phyloP scores from a whole-genome alignment of 352 stramenopile genomes.

The Plasmopara viticola region DNA sequence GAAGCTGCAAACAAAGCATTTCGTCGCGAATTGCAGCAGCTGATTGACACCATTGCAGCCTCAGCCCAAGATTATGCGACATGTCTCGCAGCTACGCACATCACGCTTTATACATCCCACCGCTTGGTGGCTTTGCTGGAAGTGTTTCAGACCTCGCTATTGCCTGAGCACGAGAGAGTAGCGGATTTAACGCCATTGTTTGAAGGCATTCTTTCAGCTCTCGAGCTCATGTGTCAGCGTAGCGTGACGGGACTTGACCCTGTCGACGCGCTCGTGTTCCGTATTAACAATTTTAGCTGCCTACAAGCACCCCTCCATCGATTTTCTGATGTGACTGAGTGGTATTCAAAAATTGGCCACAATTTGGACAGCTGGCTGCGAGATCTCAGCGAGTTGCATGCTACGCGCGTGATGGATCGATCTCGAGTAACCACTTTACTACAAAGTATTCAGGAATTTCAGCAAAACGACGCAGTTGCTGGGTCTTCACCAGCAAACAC shows the following conservation, averaged over 20 bases:
- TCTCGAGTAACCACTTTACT: constrained; percentile 34
- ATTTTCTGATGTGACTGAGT: constrained; percentile 40
- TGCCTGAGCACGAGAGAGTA: constrained; percentile 46
- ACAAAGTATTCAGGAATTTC: constrained; percentile 31
- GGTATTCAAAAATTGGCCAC: constrained; percentile 24
- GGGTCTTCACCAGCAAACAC: constrained; percentile 11
- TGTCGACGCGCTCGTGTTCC: constrained; percentile 56
- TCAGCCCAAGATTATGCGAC: constrained; percentile 54
- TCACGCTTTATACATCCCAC: constrained; percentile 50
- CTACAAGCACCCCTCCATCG: constrained; percentile 37
- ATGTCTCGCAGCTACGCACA: constrained; percentile 50
- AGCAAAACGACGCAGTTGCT: constrained; percentile 20
- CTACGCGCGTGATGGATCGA: constrained; percentile 40
- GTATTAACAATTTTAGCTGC: constrained; percentile 70
- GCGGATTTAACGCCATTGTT: constrained; percentile 47
- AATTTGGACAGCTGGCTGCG: constrained; percentile 34
- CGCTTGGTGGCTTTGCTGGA: constrained; percentile 50
- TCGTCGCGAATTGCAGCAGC: constrained; percentile 40
- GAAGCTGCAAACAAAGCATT: constrained; percentile 42
- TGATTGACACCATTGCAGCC: constrained; percentile 38
- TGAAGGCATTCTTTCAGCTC: constrained; percentile 37
- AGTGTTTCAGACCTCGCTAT: constrained; percentile 51
- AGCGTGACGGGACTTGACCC: constrained; percentile 31
- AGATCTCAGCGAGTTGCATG: constrained; percentile 42
- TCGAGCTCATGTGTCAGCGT: constrained; percentile 47